Conservation (phyloP, 352 stramenopile genomes). For the Blastocystis sp. region DNA sequence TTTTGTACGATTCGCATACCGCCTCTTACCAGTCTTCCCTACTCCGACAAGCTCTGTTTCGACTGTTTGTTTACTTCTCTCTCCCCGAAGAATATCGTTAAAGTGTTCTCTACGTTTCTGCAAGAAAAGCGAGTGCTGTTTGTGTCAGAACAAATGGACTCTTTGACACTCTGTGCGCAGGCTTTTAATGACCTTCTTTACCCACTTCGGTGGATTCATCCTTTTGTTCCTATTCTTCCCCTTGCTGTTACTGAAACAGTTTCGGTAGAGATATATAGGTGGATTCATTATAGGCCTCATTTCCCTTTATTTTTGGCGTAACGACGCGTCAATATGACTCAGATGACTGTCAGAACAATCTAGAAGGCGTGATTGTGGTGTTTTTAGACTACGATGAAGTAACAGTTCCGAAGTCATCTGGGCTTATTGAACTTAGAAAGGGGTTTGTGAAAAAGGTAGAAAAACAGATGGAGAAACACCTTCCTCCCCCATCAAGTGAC, state of each 20-base stretch:
- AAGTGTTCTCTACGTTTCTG: not conserved
- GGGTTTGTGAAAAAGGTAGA: constrained; percentile 2
- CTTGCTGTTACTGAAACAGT: constrained; percentile 26
- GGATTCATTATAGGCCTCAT: not conserved
- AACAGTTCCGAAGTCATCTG: not conserved
- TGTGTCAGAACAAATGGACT: constrained; percentile 42
- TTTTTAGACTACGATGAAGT: constrained; percentile 55
- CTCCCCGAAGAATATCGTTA: constrained; percentile 53
- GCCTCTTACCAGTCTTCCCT: constrained; percentile 14
- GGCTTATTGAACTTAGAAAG: not conserved
- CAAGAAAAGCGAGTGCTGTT: constrained; percentile 36
- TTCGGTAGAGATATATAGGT: not conserved
- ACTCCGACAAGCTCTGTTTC: constrained; percentile 41
- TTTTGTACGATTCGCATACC: constrained; percentile 26
- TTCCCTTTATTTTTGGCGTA: constrained; percentile 49
- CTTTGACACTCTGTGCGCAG: constrained; percentile 24
- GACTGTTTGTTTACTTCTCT: constrained; percentile 60
- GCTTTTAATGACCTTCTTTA: constrained; percentile 23
- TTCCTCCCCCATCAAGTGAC: constrained; percentile 33
- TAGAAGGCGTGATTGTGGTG: constrained; percentile 34
- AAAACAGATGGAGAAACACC: not conserved
- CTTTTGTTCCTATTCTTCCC: constrained; percentile 60
- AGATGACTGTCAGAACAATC: constrained; percentile 27
- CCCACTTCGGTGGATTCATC: constrained; percentile 41
- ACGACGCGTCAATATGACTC: not conserved